Conservation (phyloP, 23 red algal species). For the Gracilaria vermiculophylla region DNA sequence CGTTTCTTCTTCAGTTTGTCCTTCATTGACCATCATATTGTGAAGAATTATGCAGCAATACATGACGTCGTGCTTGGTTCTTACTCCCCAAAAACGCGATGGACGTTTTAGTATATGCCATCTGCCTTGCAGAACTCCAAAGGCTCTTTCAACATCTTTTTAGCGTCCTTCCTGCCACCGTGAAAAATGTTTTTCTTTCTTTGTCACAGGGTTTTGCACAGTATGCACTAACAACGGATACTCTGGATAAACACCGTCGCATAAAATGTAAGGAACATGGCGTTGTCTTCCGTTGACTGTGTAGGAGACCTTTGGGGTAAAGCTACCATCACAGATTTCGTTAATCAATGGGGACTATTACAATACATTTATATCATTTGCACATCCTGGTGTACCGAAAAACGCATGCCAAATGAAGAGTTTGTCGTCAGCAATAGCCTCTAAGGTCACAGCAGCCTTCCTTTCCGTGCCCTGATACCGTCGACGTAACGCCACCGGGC, state of each 20-base stretch:
- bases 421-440: not conserved
- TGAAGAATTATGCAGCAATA: conserved; percentile 2
- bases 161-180: not conserved
- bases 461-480: conserved; percentile 24
- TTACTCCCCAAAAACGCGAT: not conserved
- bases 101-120: not conserved
- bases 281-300: conserved; percentile 2
- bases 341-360: not conserved
- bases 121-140: not conserved
- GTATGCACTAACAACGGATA: not conserved
- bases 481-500: not conserved
- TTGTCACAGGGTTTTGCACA: not conserved
- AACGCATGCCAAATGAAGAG: conserved; percentile 20
- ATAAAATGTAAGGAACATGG: conserved; percentile 7
- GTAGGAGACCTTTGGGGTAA: not conserved
- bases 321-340: not conserved
- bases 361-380: conserved; percentile 15
- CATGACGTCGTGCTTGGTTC: not conserved
- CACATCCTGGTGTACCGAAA: not conserved
- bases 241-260: conserved; percentile 34
- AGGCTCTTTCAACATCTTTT: conserved; percentile 1
- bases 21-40: conserved; percentile 9
- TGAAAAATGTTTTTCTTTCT: not conserved
- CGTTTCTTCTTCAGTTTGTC: no score
- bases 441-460: not conserved